Percentiles rank a stretch among this genome's conserved stretches.
phyloP scores from a whole-genome alignment of 805 yeast species.

The Maudiozyma barnettii region DNA sequence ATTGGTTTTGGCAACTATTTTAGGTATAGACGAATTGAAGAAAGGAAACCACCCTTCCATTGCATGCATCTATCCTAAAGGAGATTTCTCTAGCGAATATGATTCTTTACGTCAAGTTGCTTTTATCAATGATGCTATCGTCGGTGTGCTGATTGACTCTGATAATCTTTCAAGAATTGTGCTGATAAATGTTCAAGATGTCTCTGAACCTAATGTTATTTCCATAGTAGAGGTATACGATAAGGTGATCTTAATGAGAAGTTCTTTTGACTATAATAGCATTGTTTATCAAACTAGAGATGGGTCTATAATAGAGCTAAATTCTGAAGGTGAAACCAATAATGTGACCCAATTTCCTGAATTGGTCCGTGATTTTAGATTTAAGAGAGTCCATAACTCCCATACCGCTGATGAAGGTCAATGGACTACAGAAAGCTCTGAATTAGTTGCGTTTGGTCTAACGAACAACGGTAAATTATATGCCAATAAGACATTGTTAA shows the following conservation, averaged over 20 bases:
- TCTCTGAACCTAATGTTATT: conserved; percentile 33
- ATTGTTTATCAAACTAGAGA: conserved; percentile 54
- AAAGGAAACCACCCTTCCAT: conserved; percentile 40
- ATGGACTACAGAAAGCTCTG: conserved; percentile 23
- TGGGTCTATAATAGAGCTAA: conserved; percentile 44
- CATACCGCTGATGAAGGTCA: conserved; percentile 17
- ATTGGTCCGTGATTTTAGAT: conserved; percentile 53
- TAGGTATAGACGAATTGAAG: conserved; percentile 34
- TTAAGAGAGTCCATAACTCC: conserved; percentile 28
- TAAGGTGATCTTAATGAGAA: conserved; percentile 47
- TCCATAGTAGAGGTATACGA: conserved; percentile 37
- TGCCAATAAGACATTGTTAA: conserved; percentile 48
- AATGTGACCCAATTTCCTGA: conserved; percentile 52
- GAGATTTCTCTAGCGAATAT: conserved; percentile 30
- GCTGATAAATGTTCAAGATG: conserved; percentile 38
- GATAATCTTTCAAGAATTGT: conserved; percentile 41
- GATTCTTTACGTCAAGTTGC: conserved; percentile 58
- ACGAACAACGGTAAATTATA: conserved; percentile 67
- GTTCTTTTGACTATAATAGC: conserved; percentile 42
- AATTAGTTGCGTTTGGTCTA: conserved; percentile 55
- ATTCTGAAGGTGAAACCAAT: conserved; percentile 23
- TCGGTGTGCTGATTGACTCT: conserved; percentile 55
- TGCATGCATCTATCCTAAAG: conserved; percentile 24
- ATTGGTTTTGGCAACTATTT: conserved; percentile 40
- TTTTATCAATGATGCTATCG: conserved; percentile 39